A percentile compares a stretch with the other conserved stretches of the same genome.
Conservation (phyloP, 2,329 filamentous ascomycete genomes). For the Fusarium camptoceras region DNA sequence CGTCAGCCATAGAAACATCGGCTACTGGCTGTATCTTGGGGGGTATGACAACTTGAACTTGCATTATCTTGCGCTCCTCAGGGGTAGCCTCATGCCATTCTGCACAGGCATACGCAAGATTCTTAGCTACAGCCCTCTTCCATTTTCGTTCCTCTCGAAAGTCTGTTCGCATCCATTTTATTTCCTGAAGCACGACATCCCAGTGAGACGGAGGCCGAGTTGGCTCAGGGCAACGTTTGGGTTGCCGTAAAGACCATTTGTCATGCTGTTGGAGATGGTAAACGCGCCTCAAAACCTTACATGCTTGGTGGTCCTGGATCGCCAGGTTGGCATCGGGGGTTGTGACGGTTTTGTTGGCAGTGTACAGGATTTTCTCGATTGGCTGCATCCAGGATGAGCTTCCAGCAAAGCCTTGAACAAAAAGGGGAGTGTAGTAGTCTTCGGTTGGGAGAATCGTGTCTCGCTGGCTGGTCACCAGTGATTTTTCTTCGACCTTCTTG, state of each 20-base stretch:
- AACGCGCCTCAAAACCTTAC: slow-evolving; percentile 84
- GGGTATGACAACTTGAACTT: slow-evolving; percentile 70
- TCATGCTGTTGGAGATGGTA: slow-evolving; percentile 92
- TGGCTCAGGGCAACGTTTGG: slow-evolving; percentile 86
- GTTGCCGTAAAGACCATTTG: slow-evolving; percentile 91
- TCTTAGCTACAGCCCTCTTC: slow-evolving; percentile 85
- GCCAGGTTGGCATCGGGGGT: slow-evolving; percentile 87
- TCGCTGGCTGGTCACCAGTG: slow-evolving; percentile 55
- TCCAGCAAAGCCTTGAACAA: slow-evolving; percentile 68
- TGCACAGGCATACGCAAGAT: slow-evolving; percentile 83
- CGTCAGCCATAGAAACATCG: slow-evolving; percentile 53
- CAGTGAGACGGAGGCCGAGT: slow-evolving; percentile 80
- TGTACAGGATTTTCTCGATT: slow-evolving; percentile 78
- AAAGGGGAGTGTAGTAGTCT: slow-evolving; percentile 73
- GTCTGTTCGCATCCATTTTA: slow-evolving; percentile 98
- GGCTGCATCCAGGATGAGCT: slow-evolving; percentile 70
- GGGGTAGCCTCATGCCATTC: slow-evolving; percentile 78
- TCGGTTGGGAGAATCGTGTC: slow-evolving; percentile 62
- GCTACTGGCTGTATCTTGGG: slow-evolving; percentile 50
- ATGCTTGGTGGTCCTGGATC: slow-evolving; percentile 87
- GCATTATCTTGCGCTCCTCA: slow-evolving; percentile 74
- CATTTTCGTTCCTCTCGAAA: slow-evolving; percentile 94
- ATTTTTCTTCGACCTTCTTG: slow-evolving; percentile 61
- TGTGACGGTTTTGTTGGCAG: slow-evolving; percentile 89
- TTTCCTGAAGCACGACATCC: slow-evolving; percentile 88